Percentiles rank a stretch among this genome's conserved stretches.
Conservation (phyloP, 495 filamentous ascomycete species). For the Penicillium diatomitis region DNA sequence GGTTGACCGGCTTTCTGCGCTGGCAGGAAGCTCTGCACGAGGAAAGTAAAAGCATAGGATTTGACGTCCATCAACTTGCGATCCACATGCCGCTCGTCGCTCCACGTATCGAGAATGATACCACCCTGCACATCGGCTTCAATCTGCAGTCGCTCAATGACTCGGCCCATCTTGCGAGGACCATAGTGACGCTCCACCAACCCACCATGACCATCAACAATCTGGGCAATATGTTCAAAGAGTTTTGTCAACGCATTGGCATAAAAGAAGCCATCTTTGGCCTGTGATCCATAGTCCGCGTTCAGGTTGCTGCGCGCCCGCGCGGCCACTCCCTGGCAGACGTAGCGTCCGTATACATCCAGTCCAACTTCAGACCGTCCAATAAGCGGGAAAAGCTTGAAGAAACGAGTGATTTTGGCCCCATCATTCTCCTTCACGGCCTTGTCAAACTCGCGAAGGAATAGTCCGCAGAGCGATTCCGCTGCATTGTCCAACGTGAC, state of each 20-base stretch:
- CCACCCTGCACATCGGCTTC: constrained; percentile 98
- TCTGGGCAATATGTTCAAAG: constrained; percentile 95
- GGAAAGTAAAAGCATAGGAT: constrained; percentile 92
- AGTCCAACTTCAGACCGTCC: constrained; percentile 80
- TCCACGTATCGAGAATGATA: constrained; percentile 91
- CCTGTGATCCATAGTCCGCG: constrained; percentile 48
- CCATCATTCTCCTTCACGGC: constrained; percentile 79
- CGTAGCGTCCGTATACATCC: constrained; percentile 90
- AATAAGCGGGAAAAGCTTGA: constrained; percentile 95
- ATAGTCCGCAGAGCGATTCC: constrained; percentile 79
- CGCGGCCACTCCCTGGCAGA: constrained; percentile 84
- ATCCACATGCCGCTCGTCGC: constrained; percentile 76
- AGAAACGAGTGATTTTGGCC: constrained; percentile 84
- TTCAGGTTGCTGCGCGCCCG: constrained; percentile 75
- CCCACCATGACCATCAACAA: constrained; percentile 81
- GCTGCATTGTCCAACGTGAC: constrained; percentile 80
- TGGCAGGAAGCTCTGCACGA: constrained; percentile 88
- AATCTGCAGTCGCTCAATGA: constrained; percentile 85
- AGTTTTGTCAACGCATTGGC: constrained; percentile 82
- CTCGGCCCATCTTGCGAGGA: constrained; percentile 82
- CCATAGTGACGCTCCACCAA: constrained; percentile 94
- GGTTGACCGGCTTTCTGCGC: constrained; percentile 55
- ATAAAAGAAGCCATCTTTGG: constrained; percentile 75
- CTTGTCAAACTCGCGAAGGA: constrained; percentile 90
- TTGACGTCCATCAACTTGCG: constrained; percentile 86